phyloP scores from a whole-genome alignment of 768 basidiomycete genomes.

The Sporobolomyces roseus region DNA sequence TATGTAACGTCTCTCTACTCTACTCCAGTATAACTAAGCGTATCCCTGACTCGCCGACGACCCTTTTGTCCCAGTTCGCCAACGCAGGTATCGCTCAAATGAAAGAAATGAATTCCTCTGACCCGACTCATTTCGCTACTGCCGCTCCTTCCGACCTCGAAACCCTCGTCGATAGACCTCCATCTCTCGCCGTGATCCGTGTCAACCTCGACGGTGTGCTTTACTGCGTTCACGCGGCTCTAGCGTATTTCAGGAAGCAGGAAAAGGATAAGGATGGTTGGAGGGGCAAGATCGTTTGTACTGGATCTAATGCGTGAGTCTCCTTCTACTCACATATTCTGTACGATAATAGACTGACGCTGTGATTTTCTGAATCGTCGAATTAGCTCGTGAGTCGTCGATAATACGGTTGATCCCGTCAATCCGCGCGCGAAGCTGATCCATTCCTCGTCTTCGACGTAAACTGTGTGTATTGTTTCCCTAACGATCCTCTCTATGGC shows the following conservation, averaged over 20 bases:
- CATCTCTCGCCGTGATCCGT: slow-evolving; percentile 18
- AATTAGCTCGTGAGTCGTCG: too few relatives aligned
- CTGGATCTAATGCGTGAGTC: slow-evolving; percentile 38
- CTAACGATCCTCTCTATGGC: slow-evolving; percentile 35
- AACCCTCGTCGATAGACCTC: slow-evolving; percentile 17
- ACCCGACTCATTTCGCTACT: slow-evolving; percentile 35
- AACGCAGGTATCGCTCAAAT: slow-evolving; percentile 38
- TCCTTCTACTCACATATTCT: neutral
- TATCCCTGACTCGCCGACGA: too few relatives aligned
- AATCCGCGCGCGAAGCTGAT: neutral
- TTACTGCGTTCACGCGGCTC: slow-evolving; percentile 19
- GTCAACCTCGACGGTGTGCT: slow-evolving; percentile 38
- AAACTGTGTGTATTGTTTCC: too few relatives aligned
- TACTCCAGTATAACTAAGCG: too few relatives aligned
- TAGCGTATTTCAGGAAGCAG: slow-evolving; percentile 35
- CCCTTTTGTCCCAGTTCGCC: slow-evolving; percentile 18
- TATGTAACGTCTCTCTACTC: slow-evolving; percentile 9
- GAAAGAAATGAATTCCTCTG: slow-evolving; percentile 29
- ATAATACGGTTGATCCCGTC: too few relatives aligned
- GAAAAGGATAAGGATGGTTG: slow-evolving; percentile 28
- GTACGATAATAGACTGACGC: neutral
- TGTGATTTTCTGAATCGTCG: neutral
- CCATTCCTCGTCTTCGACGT: slow-evolving; percentile 25
- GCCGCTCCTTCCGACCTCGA: slow-evolving; percentile 13
- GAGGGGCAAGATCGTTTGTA: slow-evolving; percentile 39